These are phyloP conservation scores for Trametes punicea DNA, from an alignment of 768 basidiomycete species.

Conservation along the genomic window DNA sequence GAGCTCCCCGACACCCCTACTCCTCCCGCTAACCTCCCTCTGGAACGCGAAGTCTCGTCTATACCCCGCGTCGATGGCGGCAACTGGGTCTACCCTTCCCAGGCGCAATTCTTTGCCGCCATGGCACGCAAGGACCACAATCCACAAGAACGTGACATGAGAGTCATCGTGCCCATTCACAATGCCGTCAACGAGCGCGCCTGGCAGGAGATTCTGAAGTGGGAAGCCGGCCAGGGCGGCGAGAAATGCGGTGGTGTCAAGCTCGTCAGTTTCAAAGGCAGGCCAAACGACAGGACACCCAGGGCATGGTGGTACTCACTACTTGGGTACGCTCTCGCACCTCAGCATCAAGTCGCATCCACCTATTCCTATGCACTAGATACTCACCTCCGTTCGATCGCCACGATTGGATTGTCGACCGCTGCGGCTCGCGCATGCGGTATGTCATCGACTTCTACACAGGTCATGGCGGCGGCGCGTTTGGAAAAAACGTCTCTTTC, in stretches of 20 bases:
- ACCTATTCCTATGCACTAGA: slow-evolving; percentile 38
- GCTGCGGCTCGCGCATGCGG: slow-evolving; percentile 83
- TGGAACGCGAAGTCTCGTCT: slow-evolving; percentile 77
- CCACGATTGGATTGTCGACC: slow-evolving; percentile 95
- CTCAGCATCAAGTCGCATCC: slow-evolving; percentile 5
- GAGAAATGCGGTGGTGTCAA: slow-evolving; percentile 78
- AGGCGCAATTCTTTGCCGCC: slow-evolving; percentile 97
- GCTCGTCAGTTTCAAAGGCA: slow-evolving; percentile 89
- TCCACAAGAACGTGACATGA: slow-evolving; percentile 87
- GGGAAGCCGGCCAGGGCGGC: slow-evolving; percentile 71
- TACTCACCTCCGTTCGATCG: slow-evolving; percentile 95
- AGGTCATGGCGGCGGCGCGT: slow-evolving; percentile 52
- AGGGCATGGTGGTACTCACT: slow-evolving; percentile 80
- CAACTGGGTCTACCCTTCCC: slow-evolving; percentile 98
- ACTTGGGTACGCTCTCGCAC: slow-evolving; percentile 63
- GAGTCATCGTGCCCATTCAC: slow-evolving; percentile 94
- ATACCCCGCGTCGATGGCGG: slow-evolving; percentile 72
- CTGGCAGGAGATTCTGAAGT: slow-evolving; percentile 50
- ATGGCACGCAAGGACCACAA: slow-evolving; percentile 94
- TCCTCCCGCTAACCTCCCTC: slow-evolving; percentile 44
- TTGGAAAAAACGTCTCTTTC: slow-evolving; percentile 67
- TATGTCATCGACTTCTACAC: slow-evolving; percentile 99
- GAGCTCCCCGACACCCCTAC: slow-evolving; percentile 35
- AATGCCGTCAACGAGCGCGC: slow-evolving; percentile 92
- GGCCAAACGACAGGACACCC: slow-evolving; percentile 73